These are phyloP conservation scores for Babesia ovata DNA, from an alignment of 169 alveolate genomes.

Conservation along the genomic window DNA sequence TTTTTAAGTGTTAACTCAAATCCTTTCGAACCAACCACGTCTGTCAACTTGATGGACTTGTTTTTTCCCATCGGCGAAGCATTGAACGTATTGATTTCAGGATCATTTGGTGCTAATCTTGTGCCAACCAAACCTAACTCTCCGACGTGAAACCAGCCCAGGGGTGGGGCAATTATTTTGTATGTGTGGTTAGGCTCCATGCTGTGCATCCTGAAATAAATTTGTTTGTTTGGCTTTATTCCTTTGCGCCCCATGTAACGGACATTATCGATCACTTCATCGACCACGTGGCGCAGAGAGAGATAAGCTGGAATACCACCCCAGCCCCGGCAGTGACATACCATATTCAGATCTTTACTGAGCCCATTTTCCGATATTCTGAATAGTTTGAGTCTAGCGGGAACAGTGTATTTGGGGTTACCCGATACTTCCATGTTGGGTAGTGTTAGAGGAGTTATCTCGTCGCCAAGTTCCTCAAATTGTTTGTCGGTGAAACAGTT, in stretches of 20 bases:
- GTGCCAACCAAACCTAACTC: conserved; percentile 2
- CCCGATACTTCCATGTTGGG: too few relatives aligned
- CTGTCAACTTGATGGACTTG: neutral
- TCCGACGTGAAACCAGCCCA: neutral
- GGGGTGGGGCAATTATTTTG: neutral
- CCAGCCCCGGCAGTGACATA: conserved; percentile 36
- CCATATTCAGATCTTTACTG: conserved; percentile 1
- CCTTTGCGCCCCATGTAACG: neutral
- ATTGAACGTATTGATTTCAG: neutral
- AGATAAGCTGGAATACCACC: neutral
- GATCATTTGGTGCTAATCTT: neutral
- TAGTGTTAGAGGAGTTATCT: neutral
- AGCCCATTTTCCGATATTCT: conserved; percentile 24
- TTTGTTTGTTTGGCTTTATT: too few relatives aligned
- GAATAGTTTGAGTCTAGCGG: conserved; percentile 14
- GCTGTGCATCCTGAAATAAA: neutral
- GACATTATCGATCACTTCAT: neutral
- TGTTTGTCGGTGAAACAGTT: conserved; percentile 11
- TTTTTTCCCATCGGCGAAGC: neutral
- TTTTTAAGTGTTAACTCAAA: neutral
- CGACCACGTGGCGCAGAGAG: neutral
- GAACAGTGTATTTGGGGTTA: neutral
- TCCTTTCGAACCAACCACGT: neutral
- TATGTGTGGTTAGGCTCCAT: neutral
- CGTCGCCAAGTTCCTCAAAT: neutral